Evolutionary conservation across 1,284 basidiomycete species (phyloP), one percentile per base, ranked within the genome.

Genomic region (Vanrija humicola): DNA sequence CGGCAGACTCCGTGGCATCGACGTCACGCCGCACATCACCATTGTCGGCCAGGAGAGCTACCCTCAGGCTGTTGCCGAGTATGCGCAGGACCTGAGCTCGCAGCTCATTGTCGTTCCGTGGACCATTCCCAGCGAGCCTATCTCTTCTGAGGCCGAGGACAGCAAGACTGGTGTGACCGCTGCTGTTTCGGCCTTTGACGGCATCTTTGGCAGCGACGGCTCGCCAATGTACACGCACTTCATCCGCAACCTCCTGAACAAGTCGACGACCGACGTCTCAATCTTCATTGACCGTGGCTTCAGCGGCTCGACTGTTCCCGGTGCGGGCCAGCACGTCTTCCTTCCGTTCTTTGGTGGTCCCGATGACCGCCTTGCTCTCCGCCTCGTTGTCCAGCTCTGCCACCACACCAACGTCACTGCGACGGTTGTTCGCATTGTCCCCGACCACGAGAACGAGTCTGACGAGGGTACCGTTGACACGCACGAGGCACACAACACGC

Each of bases 331-430:
- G 62, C 89, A 89, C 64, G 74, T 93, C 50, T 86, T 93, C 77
- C 73, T 95, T 39, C 88, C 89, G 0, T 96, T 95, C 82, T 88
- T 92, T 70, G 93, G 92, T 48, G 93, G 93, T 0, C 86, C 90
- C 0, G 93, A 97, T 73, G 93, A 96, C 69, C 84, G 93, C 2
- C 81, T 90, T 9, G 89, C 90, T 0, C 78, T 96, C 23, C 77
- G 82, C 38, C 84, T 94, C 65, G 81, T 89, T 9, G 82, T 89
- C 12, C 90, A 93, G 74, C 80, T 94, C 14, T 90, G 88, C 65
- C 65, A 69, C 18, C 64, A 74, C 47, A 71, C 78, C 42, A 86
- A 87, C 64, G 81, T 89, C 3, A 82, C 77, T 8, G 90, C 89
- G 5, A 89, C 87, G 0, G 82, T 91, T 3, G 70, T 90, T 26